A percentile compares a stretch with the other conserved stretches of the same genome.
Evolutionary conservation across 805 yeast genomes (phyloP).

Genomic region (Wickerhamiella qilinensis): DNA sequence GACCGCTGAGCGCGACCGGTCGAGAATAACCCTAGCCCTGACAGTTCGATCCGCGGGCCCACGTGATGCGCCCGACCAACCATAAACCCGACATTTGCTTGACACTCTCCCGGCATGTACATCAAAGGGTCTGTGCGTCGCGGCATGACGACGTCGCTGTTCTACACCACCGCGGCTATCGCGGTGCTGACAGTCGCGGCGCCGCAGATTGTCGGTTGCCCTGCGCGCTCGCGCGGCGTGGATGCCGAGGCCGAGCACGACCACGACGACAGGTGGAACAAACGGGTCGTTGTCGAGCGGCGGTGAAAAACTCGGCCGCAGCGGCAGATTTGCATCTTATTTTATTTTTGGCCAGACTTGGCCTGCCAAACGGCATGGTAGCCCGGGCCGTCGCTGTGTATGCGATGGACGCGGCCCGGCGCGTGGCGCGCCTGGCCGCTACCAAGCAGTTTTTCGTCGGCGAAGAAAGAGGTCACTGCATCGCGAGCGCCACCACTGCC

Average conservation of each 20-base stretch:
- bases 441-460: no score
- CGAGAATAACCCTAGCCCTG: no score
- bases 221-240: conserved; percentile 15
- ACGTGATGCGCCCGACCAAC: background rate
- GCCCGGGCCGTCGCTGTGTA: background rate
- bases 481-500: no score
- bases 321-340: background rate
- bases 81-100: background rate
- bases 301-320: background rate
- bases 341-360: background rate
- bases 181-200: conserved; percentile 50
- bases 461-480: no score
- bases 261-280: background rate
- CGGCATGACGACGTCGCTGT: conserved; percentile 44
- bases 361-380: background rate
- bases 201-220: conserved; percentile 25
- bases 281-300: background rate
- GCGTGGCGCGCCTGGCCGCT: background rate
- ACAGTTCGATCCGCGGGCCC: no score
- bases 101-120: conserved; percentile 16
- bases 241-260: conserved; percentile 9
- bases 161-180: conserved; percentile 59
- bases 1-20: no score
- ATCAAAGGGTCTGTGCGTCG: conserved; percentile 13
- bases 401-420: background rate